Percentiles rank a stretch among this genome's conserved stretches.
These are phyloP conservation scores for Ogataea paradorogensis DNA, from an alignment of 805 yeast genomes.

Conservation along the genomic window DNA sequence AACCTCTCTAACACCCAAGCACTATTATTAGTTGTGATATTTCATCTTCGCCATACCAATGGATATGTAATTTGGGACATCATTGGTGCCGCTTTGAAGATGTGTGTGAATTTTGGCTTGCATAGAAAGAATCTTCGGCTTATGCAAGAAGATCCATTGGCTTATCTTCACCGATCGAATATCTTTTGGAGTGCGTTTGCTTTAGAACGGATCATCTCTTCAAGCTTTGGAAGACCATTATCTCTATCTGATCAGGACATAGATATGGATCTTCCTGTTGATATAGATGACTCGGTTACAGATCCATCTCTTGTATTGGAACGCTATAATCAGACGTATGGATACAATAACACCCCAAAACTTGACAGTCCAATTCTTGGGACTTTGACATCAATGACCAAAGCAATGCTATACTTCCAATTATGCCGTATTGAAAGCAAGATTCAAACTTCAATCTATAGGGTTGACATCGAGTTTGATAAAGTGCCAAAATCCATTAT, in stretches of 20 bases:
- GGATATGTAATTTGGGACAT: slow-evolving; percentile 21
- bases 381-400: slow-evolving; percentile 8
- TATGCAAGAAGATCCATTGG: slow-evolving; percentile 7
- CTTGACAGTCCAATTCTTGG: neutral
- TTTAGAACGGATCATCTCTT: slow-evolving; percentile 46
- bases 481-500: slow-evolving; percentile 7
- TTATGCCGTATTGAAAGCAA: slow-evolving; percentile 17
- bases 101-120: slow-evolving; percentile 20
- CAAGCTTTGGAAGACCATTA: slow-evolving; percentile 47
- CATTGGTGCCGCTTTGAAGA: slow-evolving; percentile 15
- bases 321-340: neutral
- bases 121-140: slow-evolving; percentile 15
- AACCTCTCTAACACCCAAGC: slow-evolving; percentile 8
- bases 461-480: slow-evolving; percentile 16
- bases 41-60: slow-evolving; percentile 15
- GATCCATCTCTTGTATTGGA: neutral
- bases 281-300: slow-evolving; percentile 8
- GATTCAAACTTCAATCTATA: slow-evolving; percentile 17
- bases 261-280: slow-evolving; percentile 39
- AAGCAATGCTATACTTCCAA: slow-evolving; percentile 11
- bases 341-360: neutral
- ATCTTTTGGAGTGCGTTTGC: slow-evolving; percentile 47
- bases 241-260: slow-evolving; percentile 50
- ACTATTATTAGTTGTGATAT: slow-evolving; percentile 13
- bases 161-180: slow-evolving; percentile 8